Evolutionary conservation across 1,139 yeast genomes (phyloP).

Genomic region (Zygoascus hellenicus): DNA sequence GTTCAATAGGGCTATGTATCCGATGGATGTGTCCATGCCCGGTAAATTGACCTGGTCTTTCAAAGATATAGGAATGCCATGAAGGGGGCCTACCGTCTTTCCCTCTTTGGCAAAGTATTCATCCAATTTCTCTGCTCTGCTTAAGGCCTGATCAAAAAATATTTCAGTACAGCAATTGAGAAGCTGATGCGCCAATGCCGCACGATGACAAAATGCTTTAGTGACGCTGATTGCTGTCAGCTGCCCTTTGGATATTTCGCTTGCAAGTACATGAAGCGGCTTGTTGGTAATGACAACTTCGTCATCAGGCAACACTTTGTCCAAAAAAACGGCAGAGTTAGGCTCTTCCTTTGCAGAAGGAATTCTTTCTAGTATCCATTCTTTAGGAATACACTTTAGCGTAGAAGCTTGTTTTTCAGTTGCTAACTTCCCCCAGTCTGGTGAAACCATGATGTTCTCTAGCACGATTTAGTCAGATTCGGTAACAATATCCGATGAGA

Average conservation of each 20-base stretch:
- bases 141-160: constrained; percentile 30
- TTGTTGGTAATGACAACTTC: constrained; percentile 12
- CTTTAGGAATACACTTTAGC: constrained; percentile 12
- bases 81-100: constrained; percentile 41
- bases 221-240: constrained; percentile 17
- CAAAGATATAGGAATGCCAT: constrained; percentile 47
- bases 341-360: constrained; percentile 15
- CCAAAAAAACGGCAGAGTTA: constrained; percentile 13
- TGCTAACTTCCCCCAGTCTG: constrained; percentile 13
- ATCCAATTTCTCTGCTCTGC: constrained; percentile 39
- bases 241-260: constrained; percentile 11
- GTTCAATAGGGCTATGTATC: constrained; percentile 16
- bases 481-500: too few relatives aligned
- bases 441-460: not conserved
- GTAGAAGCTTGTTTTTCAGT: constrained; percentile 9
- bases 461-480: too few relatives aligned
- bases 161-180: constrained; percentile 37
- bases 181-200: constrained; percentile 55
- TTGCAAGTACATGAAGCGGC: constrained; percentile 12
- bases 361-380: constrained; percentile 13
- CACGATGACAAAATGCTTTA: constrained; percentile 44
- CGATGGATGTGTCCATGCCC: constrained; percentile 18
- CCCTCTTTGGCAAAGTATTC: constrained; percentile 35
- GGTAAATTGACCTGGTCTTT: constrained; percentile 44
- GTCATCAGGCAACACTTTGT: constrained; percentile 12